Evolutionary conservation across 164 flowering plant genomes (phyloP).

Genomic region (Santalum album): DNA sequence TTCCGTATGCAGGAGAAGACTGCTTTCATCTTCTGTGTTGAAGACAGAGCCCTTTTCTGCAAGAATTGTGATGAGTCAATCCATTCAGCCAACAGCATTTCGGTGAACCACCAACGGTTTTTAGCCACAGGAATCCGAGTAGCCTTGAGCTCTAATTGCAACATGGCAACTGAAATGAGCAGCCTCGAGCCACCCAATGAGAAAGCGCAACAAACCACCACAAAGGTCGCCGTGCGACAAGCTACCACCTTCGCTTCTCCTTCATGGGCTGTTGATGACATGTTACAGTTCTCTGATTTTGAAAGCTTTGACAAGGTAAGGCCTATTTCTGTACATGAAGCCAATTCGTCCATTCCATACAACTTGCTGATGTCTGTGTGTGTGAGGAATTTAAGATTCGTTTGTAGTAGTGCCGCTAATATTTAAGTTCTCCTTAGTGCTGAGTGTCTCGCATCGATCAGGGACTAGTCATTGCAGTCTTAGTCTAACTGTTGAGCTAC

Average conservation of each 20-base stretch:
- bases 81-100: slow-evolving; percentile 55
- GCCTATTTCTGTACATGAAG: background rate
- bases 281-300: slow-evolving; percentile 58
- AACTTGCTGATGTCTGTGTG: too few species aligned
- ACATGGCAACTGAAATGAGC: slow-evolving; percentile 25
- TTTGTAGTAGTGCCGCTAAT: too few species aligned
- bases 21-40: slow-evolving; percentile 93
- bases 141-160: slow-evolving; percentile 44
- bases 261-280: slow-evolving; percentile 75
- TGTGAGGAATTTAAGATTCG: too few species aligned
- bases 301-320: slow-evolving; percentile 45
- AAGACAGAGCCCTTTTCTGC: slow-evolving; percentile 95
- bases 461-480: too few species aligned
- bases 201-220: slow-evolving; percentile 21
- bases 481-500: too few species aligned
- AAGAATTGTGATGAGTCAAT: slow-evolving; percentile 29
- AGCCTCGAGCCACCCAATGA: slow-evolving; percentile 49
- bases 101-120: slow-evolving; percentile 79
- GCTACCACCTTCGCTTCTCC: slow-evolving; percentile 31
- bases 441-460: too few species aligned
- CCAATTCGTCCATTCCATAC: too few species aligned
- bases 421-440: too few species aligned
- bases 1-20: slow-evolving; percentile 58
- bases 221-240: slow-evolving; percentile 17
- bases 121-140: slow-evolving; percentile 86